Conservation (phyloP, 805 yeast genomes). For the Starmerella tilneyi region DNA sequence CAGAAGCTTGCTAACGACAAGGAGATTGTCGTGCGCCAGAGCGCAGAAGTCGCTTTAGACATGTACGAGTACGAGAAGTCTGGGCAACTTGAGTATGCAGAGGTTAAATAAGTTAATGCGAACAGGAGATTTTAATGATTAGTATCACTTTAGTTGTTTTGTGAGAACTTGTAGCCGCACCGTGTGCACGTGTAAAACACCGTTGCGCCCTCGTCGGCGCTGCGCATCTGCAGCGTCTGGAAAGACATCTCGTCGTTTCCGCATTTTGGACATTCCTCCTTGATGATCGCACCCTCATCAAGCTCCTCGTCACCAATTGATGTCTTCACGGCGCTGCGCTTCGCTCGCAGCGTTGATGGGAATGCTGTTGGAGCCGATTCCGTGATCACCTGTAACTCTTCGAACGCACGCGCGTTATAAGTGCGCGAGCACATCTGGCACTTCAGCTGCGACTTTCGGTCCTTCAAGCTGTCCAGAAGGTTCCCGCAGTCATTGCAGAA, state of each 20-base stretch:
- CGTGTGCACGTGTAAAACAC: constrained; percentile 92
- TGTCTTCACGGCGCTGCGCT: constrained; percentile 86
- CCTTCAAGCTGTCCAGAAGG: constrained; percentile 58
- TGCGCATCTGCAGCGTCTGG: constrained; percentile 89
- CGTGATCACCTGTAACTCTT: constrained; percentile 76
- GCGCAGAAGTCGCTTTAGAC: constrained; percentile 93
- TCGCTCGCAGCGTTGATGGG: constrained; percentile 72
- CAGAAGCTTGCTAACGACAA: constrained; percentile 66
- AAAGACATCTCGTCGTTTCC: constrained; percentile 97
- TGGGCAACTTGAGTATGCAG: constrained; percentile 65
- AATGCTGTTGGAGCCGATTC: constrained; percentile 85
- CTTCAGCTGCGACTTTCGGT: constrained; percentile 27
- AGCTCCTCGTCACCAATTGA: constrained; percentile 62
- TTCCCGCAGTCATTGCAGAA: constrained; percentile 92
- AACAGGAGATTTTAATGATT: constrained; percentile 3
- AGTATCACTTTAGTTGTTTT: constrained; percentile 53
- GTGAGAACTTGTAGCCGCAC: constrained; percentile 89
- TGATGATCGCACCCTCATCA: constrained; percentile 92
- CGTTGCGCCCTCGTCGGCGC: constrained; percentile 98
- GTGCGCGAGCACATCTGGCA: constrained; percentile 46
- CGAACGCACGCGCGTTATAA: constrained; percentile 44
- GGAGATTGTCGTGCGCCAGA: constrained; percentile 87
- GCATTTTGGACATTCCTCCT: constrained; percentile 98
- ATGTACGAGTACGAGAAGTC: constrained; percentile 95
- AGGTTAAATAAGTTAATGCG: constrained; percentile 23